Conservation (phyloP, 2,329 filamentous ascomycete genomes). For the Neonectria hederae region DNA sequence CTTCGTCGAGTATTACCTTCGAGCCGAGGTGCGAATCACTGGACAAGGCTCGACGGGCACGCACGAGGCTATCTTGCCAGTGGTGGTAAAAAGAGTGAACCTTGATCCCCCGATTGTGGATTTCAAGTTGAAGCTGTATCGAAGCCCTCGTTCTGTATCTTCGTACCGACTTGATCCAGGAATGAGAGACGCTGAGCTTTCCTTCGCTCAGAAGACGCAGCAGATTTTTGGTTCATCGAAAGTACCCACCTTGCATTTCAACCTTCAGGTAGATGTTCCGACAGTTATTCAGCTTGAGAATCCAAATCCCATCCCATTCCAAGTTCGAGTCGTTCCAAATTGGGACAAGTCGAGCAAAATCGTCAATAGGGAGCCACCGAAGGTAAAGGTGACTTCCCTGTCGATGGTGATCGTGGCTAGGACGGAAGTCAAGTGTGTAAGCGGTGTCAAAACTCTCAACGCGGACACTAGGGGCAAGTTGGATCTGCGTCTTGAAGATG, state of each 20-base stretch:
- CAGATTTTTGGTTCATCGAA: conserved; percentile 46
- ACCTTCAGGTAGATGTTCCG: conserved; percentile 41
- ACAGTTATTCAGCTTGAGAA: conserved; percentile 44
- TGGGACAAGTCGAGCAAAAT: conserved; percentile 21
- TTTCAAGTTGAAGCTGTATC: conserved; percentile 8
- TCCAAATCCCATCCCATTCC: conserved; percentile 34
- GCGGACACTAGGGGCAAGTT: neutral
- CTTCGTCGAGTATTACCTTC: conserved; percentile 47
- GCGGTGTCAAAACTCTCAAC: neutral
- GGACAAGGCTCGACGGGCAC: neutral
- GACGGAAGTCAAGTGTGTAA: conserved; percentile 23
- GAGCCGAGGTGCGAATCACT: conserved; percentile 40
- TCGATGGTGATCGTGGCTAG: conserved; percentile 8
- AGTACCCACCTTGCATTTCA: conserved; percentile 45
- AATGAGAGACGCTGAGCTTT: conserved; percentile 42
- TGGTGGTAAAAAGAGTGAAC: conserved; percentile 28
- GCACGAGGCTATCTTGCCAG: conserved; percentile 33
- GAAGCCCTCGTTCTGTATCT: neutral
- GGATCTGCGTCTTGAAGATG: conserved; percentile 3
- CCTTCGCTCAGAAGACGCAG: conserved; percentile 46
- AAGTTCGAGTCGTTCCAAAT: conserved; percentile 28
- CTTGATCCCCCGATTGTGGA: conserved; percentile 31
- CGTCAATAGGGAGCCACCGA: conserved; percentile 24
- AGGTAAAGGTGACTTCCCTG: conserved; percentile 26
- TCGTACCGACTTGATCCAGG: conserved; percentile 46